A percentile compares a stretch with the other conserved stretches of the same genome.
phyloP scores from a whole-genome alignment of 106 monocot species.

The Dendrobium officinale region DNA sequence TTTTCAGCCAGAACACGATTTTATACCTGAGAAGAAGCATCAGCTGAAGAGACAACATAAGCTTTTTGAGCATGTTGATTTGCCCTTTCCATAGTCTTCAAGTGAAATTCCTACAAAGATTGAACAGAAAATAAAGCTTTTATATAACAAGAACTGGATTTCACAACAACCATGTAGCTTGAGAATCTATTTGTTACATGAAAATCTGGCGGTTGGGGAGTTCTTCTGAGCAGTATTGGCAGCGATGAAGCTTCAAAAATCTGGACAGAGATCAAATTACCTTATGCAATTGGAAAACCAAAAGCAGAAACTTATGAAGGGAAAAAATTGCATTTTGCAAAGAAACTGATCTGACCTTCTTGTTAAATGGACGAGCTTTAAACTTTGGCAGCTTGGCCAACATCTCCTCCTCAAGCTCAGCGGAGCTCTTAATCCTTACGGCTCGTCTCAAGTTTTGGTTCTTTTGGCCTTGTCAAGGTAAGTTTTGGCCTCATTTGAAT shows the following conservation, averaged over 20 bases:
- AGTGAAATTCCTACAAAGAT: slow-evolving; percentile 56
- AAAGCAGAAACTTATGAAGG: slow-evolving; percentile 2
- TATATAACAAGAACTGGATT: neutral
- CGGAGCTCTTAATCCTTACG: slow-evolving; percentile 75
- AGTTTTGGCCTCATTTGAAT: slow-evolving; percentile 57
- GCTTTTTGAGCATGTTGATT: slow-evolving; percentile 44
- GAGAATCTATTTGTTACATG: slow-evolving; percentile 26
- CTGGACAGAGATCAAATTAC: slow-evolving; percentile 15
- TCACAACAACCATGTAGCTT: neutral
- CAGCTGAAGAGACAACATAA: slow-evolving; percentile 37
- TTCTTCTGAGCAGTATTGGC: slow-evolving; percentile 40
- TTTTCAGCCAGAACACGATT: neutral
- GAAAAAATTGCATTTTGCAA: neutral
- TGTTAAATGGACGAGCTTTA: slow-evolving; percentile 81
- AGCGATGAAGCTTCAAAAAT: slow-evolving; percentile 51
- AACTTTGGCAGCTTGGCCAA: slow-evolving; percentile 84
- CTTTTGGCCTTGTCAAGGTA: slow-evolving; percentile 85
- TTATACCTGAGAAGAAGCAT: slow-evolving; percentile 34
- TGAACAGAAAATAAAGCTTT: neutral
- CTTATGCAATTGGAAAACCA: neutral
- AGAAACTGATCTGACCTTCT: slow-evolving; percentile 48
- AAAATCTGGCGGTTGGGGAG: slow-evolving; percentile 52
- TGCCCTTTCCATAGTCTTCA: slow-evolving; percentile 86
- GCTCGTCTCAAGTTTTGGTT: slow-evolving; percentile 36
- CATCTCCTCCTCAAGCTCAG: slow-evolving; percentile 87